Percentiles rank a stretch among this genome's conserved stretches.
These are phyloP conservation scores for Huntiella abstrusa DNA, from an alignment of 2,329 filamentous ascomycete genomes.

Conservation along the genomic window DNA sequence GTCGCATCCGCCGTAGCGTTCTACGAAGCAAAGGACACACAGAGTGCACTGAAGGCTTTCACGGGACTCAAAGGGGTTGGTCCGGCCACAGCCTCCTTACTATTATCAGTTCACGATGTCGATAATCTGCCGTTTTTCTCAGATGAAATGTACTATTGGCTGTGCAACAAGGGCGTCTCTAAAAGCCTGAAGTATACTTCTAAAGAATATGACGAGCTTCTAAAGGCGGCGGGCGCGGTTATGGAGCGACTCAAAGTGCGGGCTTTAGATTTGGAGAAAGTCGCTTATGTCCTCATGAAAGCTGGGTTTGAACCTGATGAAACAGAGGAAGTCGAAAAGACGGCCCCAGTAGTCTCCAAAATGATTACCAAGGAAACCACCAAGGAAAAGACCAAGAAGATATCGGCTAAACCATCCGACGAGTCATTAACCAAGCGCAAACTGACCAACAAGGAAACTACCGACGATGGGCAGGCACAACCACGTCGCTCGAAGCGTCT, in stretches of 20 bases:
- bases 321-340: too few relatives aligned
- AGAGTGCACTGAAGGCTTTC: slow-evolving; percentile 33
- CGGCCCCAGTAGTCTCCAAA: too few relatives aligned
- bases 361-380: neutral
- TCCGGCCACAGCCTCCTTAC: slow-evolving; percentile 58
- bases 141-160: slow-evolving; percentile 61
- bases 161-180: slow-evolving; percentile 34
- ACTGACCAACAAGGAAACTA: too few relatives aligned
- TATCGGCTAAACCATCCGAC: neutral
- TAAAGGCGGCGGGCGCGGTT: slow-evolving; percentile 24
- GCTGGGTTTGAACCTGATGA: neutral
- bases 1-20: slow-evolving; percentile 18
- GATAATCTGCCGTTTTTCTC: slow-evolving; percentile 52
- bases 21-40: too few relatives aligned
- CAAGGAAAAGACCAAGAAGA: neutral
- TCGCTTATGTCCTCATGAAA: slow-evolving; percentile 37
- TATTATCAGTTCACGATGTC: slow-evolving; percentile 47
- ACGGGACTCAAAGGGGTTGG: slow-evolving; percentile 53
- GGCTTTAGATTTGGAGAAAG: slow-evolving; percentile 48
- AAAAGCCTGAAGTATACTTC: slow-evolving; percentile 46
- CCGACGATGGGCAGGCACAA: too few relatives aligned
- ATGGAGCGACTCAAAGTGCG: slow-evolving; percentile 30
- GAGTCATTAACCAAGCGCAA: too few relatives aligned
- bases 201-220: slow-evolving; percentile 47
- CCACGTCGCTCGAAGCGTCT: too few relatives aligned